Percentiles rank a stretch among this genome's conserved stretches.
Conservation (phyloP, 305 asterid genomes). For the Stenogyne calaminthoides region DNA sequence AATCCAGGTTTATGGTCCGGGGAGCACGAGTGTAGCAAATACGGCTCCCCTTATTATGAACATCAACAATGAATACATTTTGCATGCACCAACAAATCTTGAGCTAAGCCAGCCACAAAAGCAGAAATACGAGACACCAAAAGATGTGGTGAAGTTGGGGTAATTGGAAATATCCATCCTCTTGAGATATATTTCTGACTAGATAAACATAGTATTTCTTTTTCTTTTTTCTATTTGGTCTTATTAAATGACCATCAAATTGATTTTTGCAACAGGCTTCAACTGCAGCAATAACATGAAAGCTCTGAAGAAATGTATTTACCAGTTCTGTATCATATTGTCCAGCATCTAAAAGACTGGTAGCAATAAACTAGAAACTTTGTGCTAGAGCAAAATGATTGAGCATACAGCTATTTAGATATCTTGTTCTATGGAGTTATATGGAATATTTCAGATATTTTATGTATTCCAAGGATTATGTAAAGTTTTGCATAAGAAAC, state of each 20-base stretch:
- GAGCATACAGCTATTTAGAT: constrained; percentile 16
- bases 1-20: constrained; percentile 48
- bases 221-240: not conserved
- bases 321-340: constrained; percentile 26
- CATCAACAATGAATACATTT: constrained; percentile 35
- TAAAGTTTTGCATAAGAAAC: constrained; percentile 26
- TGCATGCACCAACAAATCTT: constrained; percentile 45
- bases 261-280: constrained; percentile 44
- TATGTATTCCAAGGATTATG: constrained; percentile 29
- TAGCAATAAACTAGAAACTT: constrained; percentile 14
- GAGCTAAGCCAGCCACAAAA: constrained; percentile 51
- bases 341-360: constrained; percentile 6
- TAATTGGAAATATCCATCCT: constrained; percentile 25
- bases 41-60: constrained; percentile 22
- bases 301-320: constrained; percentile 3
- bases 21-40: constrained; percentile 35
- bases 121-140: constrained; percentile 31
- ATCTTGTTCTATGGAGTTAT: constrained; percentile 23
- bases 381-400: constrained; percentile 23
- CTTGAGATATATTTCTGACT: not conserved
- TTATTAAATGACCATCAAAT: not conserved
- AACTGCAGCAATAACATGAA: constrained; percentile 34
- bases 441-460: constrained; percentile 23
- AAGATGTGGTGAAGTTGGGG: constrained; percentile 45
- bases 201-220: not conserved